Evolutionary conservation across 257 asterid genomes (phyloP).

Genomic region (Linaria vulgaris): DNA sequence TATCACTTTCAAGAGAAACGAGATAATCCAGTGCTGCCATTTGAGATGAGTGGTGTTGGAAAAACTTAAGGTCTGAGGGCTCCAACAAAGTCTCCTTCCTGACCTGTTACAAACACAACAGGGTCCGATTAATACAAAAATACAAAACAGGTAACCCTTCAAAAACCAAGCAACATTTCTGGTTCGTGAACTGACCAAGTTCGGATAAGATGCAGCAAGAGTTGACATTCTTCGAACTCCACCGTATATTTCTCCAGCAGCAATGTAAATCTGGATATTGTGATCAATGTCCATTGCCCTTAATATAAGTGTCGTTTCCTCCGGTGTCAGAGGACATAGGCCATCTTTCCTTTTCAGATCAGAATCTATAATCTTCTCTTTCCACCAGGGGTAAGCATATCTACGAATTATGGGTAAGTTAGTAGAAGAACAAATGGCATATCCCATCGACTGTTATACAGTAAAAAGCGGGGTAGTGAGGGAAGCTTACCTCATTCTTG

Average conservation of each 20-base stretch:
- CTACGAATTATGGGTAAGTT: conserved; percentile 38
- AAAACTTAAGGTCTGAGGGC: conserved; percentile 74
- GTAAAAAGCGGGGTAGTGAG: not conserved
- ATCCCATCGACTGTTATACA: not conserved
- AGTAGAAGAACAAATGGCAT: conserved; percentile 8
- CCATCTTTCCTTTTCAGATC: conserved; percentile 94
- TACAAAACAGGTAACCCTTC: conserved; percentile 3
- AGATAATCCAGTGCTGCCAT: conserved; percentile 99
- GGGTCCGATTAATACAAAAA: conserved; percentile 17
- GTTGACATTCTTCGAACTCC: conserved; percentile 74
- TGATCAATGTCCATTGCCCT: conserved; percentile 80
- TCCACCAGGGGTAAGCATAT: conserved; percentile 99
- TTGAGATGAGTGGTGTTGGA: conserved; percentile 95
- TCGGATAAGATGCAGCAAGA: conserved; percentile 74
- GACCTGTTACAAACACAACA: conserved; percentile 52
- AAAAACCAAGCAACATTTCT: not conserved
- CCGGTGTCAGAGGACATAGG: conserved; percentile 93
- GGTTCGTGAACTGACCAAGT: conserved; percentile 55
- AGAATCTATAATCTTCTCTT: conserved; percentile 88
- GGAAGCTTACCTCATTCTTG: conserved; percentile 77
- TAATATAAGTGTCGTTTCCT: conserved; percentile 85
- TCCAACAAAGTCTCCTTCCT: conserved; percentile 89
- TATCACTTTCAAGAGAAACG: conserved; percentile 94
- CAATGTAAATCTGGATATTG: conserved; percentile 81
- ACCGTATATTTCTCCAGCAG: conserved; percentile 98